phyloP scores from a whole-genome alignment of 768 basidiomycete genomes.

The Neoboletus brunneissimus region DNA sequence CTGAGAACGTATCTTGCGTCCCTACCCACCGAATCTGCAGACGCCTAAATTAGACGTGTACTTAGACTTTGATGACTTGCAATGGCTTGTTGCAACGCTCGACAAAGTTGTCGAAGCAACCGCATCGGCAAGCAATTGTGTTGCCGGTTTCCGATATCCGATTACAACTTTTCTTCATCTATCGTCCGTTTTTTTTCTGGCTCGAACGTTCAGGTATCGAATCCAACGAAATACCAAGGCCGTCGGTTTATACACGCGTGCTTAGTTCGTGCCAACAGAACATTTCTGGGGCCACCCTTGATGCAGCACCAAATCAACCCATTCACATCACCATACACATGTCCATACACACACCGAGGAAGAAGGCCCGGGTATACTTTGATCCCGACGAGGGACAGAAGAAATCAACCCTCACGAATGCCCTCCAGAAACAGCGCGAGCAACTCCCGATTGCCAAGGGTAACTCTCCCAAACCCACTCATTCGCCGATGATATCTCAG shows the following conservation, averaged over 20 bases:
- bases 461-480: slow-evolving; percentile 21
- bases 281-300: background rate
- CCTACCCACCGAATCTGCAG: background rate
- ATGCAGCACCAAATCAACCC: background rate
- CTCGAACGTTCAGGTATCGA: background rate
- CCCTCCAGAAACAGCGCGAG: slow-evolving; percentile 61
- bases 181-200: background rate
- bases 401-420: slow-evolving; percentile 5
- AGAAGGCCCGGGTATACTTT: slow-evolving; percentile 24
- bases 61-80: background rate
- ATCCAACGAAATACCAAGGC: background rate
- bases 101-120: too few relatives aligned
- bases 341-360: slow-evolving; percentile 25
- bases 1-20: slow-evolving; percentile 42
- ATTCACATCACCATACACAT: slow-evolving; percentile 11
- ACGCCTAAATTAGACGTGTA: background rate
- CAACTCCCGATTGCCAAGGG: slow-evolving; percentile 80
- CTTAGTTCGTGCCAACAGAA: background rate
- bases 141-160: slow-evolving; percentile 21
- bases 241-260: background rate
- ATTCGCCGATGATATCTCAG: background rate
- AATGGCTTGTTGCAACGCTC: background rate
- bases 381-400: slow-evolving; percentile 18
- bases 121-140: slow-evolving; percentile 5
- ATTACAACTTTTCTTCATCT: slow-evolving; percentile 3